phyloP scores from a whole-genome alignment of 2,329 filamentous ascomycete genomes.

The Cercospora zeae-maydis region DNA sequence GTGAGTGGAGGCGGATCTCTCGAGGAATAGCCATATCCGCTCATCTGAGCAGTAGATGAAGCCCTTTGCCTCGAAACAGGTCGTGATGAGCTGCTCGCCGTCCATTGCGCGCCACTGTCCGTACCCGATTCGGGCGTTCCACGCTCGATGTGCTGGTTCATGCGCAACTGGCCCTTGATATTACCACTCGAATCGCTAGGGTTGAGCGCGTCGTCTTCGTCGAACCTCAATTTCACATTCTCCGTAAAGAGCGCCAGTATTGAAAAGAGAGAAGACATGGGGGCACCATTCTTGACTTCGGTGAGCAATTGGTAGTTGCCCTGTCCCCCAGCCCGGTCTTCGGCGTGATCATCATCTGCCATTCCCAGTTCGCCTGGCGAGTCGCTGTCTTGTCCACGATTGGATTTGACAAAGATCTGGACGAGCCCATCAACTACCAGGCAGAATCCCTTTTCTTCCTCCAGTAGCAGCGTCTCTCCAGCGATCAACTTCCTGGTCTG shows the following conservation, averaged over 20 bases:
- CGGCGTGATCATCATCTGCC: conserved; percentile 51
- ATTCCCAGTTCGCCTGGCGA: conserved; percentile 43
- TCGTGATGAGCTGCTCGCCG: conserved; percentile 20
- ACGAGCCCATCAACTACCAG: conserved; percentile 94
- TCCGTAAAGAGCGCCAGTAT: conserved; percentile 97
- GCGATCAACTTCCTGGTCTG: conserved; percentile 95
- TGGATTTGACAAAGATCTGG: conserved; percentile 96
- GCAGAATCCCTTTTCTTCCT: conserved; percentile 98
- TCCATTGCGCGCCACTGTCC: conserved; percentile 27
- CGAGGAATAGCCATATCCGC: conserved; percentile 17
- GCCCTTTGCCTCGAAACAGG: conserved; percentile 29
- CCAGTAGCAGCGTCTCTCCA: conserved; percentile 88
- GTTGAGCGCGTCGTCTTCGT: conserved; percentile 58
- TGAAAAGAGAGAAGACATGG: conserved; percentile 97
- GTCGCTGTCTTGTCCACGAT: conserved; percentile 47
- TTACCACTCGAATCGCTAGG: conserved; percentile 24
- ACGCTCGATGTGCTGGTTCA: conserved; percentile 23
- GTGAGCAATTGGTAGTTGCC: conserved; percentile 93
- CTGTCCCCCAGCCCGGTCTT: conserved; percentile 64
- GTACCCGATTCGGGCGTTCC: conserved; percentile 28
- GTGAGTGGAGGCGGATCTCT: conserved; percentile 33
- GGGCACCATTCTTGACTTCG: conserved; percentile 94
- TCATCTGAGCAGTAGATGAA: conserved; percentile 17
- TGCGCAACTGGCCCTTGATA: conserved; percentile 26
- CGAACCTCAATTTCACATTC: conserved; percentile 74